Conservation (phyloP, 1,139 yeast genomes). For the Pneumocystis canis region DNA sequence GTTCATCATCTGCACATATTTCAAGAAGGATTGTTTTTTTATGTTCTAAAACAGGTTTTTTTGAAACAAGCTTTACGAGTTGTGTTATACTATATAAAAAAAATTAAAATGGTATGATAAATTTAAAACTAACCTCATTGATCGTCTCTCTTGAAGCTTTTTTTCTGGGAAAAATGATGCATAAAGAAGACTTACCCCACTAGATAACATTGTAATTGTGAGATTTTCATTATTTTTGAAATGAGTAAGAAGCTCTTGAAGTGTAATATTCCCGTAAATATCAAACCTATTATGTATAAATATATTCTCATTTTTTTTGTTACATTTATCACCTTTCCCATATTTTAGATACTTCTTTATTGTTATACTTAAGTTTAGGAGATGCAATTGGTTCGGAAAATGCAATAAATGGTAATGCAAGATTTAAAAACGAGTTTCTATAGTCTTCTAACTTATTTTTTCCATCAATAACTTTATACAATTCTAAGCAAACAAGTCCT, state of each 20-base stretch:
- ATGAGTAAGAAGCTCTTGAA: slow-evolving; percentile 58
- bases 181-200: slow-evolving; percentile 75
- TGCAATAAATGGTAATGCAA: slow-evolving; percentile 92
- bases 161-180: slow-evolving; percentile 91
- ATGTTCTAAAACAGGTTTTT: slow-evolving; percentile 66
- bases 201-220: slow-evolving; percentile 78
- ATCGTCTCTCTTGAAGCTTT: slow-evolving; percentile 59
- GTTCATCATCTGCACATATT: slow-evolving; percentile 78
- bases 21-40: slow-evolving; percentile 70
- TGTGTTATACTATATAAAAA: slow-evolving; percentile 51
- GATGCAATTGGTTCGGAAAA: slow-evolving; percentile 92
- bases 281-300: slow-evolving; percentile 42
- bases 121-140: not conserved
- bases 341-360: slow-evolving; percentile 64
- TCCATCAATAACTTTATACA: slow-evolving; percentile 71
- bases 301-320: not conserved
- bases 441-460: slow-evolving; percentile 62
- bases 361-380: slow-evolving; percentile 67
- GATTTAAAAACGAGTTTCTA: slow-evolving; percentile 84
- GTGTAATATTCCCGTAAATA: slow-evolving; percentile 60
- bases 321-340: slow-evolving; percentile 43
- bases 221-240: slow-evolving; percentile 73
- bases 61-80: slow-evolving; percentile 65
- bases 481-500: slow-evolving; percentile 82
- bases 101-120: not conserved